Evolutionary conservation across 345 rosid species (phyloP), one percentile per base, ranked within the genome.

Genomic region (Geranium rotundifolium): DNA sequence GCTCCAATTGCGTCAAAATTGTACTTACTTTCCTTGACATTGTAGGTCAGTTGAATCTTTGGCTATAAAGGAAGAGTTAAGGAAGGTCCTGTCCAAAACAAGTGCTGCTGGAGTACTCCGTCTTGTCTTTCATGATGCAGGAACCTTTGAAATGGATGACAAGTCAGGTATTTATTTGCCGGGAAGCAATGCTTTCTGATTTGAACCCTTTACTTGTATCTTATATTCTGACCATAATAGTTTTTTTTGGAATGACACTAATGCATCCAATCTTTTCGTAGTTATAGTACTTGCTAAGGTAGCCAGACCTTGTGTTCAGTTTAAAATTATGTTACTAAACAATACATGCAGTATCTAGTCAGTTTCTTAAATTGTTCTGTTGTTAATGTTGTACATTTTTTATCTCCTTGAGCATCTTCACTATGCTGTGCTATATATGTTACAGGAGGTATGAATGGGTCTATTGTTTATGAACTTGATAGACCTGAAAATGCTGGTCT

Each of bases 61-160:
- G 15, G 56, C 74, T 60, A 73, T 89, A 58, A 78, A 66, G 80
- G 82, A 71, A 58, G 89, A 82, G 72, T 73, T 81, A 58, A 81
- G 82, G 68, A 92, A 81, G 77, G 86, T 82, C 6, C 75, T 92
- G 60, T 71, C 95, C 46, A 92, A 87, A 69, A 89, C 81, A n/a
- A 92, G 87, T 72, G 96, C 98, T 65, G 88, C 96, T 29, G 96
- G 96, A 56, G 85, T 92, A 64, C 98, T 92, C 78, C 96, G 98
- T 67, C 83, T 89, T 63, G 96, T 81, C 59, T 92, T 92, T 78
- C 98, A 89, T 79, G 98, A 92, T 71, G 98, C 93, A n/a, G 98
- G 95, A 72, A 89, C 98, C 58, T 92, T 80, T 71, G 93, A 85
- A 23, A 59, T 76, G 56, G 71, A 71, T 65, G 80, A 70, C 49